A percentile compares a stretch with the other conserved stretches of the same genome.
Conservation (phyloP, 495 filamentous ascomycete genomes). For the Poronia punctata region DNA sequence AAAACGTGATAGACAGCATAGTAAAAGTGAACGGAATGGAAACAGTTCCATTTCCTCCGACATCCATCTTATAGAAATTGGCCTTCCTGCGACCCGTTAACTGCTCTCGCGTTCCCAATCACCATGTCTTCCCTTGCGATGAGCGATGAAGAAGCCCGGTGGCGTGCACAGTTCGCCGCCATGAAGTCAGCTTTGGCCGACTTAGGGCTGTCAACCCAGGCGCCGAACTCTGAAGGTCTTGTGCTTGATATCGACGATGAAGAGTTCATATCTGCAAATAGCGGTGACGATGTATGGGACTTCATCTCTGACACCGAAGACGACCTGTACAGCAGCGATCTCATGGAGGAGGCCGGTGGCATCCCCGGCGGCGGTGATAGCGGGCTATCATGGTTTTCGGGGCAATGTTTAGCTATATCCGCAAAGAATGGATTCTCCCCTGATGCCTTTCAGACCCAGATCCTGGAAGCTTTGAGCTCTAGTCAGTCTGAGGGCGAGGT, state of each 20-base stretch:
- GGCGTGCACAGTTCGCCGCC: constrained; percentile 38
- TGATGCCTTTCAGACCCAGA: constrained; percentile 59
- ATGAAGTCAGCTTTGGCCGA: constrained; percentile 42
- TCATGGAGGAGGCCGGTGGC: constrained; percentile 27
- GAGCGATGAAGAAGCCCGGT: constrained; percentile 29
- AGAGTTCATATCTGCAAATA: constrained; percentile 52
- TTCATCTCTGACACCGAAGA: constrained; percentile 69
- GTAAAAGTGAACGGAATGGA: no score
- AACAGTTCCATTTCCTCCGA: neutral
- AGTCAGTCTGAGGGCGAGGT: constrained; percentile 70
- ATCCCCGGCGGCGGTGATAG: constrained; percentile 13
- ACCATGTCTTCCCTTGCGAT: constrained; percentile 22
- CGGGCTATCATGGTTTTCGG: constrained; percentile 54
- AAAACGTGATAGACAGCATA: no score
- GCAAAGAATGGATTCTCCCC: constrained; percentile 55
- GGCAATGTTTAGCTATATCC: constrained; percentile 56
- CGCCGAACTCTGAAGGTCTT: constrained; percentile 12
- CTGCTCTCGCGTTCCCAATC: neutral
- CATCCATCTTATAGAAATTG: neutral
- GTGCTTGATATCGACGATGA: constrained; percentile 50
- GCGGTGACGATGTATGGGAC: constrained; percentile 83
- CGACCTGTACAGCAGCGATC: constrained; percentile 40
- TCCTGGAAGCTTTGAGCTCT: constrained; percentile 59
- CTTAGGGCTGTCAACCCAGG: constrained; percentile 23
- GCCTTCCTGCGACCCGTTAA: neutral